A percentile compares a stretch with the other conserved stretches of the same genome.
Evolutionary conservation across 129 eudicot species (phyloP).

Genomic region (Rutidosis leptorrhynchoides): DNA sequence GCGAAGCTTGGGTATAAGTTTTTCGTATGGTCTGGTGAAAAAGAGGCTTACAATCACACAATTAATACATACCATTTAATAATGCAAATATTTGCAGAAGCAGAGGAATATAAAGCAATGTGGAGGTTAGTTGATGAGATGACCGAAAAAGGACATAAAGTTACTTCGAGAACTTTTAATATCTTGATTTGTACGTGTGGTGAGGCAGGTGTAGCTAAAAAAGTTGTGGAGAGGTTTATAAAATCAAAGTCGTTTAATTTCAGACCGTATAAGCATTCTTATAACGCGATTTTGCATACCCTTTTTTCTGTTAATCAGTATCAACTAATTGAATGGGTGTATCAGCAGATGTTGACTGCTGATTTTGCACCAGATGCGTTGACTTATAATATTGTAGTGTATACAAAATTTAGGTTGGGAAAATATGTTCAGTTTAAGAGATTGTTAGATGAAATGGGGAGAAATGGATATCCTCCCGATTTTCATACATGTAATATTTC

Average conservation of each 20-base stretch:
- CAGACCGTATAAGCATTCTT: slow-evolving; percentile 74
- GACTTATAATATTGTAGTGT: slow-evolving; percentile 75
- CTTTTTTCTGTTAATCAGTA: slow-evolving; percentile 62
- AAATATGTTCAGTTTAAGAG: slow-evolving; percentile 63
- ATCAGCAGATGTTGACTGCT: slow-evolving; percentile 70
- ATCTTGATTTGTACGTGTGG: slow-evolving; percentile 75
- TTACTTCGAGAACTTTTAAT: slow-evolving; percentile 79
- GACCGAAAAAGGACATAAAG: slow-evolving; percentile 77
- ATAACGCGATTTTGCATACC: slow-evolving; percentile 73
- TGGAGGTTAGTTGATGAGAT: slow-evolving; percentile 88
- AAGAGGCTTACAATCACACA: slow-evolving; percentile 60
- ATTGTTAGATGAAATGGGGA: slow-evolving; percentile 78
- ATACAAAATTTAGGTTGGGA: slow-evolving; percentile 64
- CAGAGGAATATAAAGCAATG: slow-evolving; percentile 81
- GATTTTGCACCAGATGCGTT: slow-evolving; percentile 62
- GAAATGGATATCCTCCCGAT: slow-evolving; percentile 72
- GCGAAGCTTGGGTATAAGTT: slow-evolving; percentile 81
- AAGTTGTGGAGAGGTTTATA: slow-evolving; percentile 74
- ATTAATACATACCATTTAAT: slow-evolving; percentile 61
- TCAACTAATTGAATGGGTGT: slow-evolving; percentile 80
- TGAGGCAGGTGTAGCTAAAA: slow-evolving; percentile 73
- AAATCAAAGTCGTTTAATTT: slow-evolving; percentile 66
- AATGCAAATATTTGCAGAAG: slow-evolving; percentile 73
- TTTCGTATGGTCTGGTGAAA: slow-evolving; percentile 75
- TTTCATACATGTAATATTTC: slow-evolving; percentile 76